Evolutionary conservation across 2,329 filamentous ascomycete genomes (phyloP).

Genomic region (Mollisia scopiformis): DNA sequence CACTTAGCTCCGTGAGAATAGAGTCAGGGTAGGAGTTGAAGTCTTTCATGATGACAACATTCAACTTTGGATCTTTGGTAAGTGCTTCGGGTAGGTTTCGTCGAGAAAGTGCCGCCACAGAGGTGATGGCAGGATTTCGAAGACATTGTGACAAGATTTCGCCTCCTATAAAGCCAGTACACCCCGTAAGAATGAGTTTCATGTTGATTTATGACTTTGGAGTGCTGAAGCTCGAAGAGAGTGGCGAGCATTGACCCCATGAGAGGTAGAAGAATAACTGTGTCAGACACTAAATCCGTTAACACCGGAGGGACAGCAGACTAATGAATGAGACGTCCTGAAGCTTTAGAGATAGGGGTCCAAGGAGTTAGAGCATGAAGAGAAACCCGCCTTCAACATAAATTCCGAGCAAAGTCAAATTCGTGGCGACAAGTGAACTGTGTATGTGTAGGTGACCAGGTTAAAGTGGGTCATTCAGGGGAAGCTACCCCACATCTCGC

Average conservation of each 20-base stretch:
- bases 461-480: background rate
- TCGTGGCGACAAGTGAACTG: too few species aligned
- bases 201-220: slow-evolving; percentile 39
- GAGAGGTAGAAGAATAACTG: background rate
- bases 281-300: background rate
- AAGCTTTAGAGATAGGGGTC: background rate
- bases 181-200: slow-evolving; percentile 62
- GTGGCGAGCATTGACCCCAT: background rate
- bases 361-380: too few species aligned
- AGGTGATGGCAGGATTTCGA: slow-evolving; percentile 50
- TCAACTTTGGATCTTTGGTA: slow-evolving; percentile 50
- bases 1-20: slow-evolving; percentile 29
- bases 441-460: too few species aligned
- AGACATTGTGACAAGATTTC: slow-evolving; percentile 57
- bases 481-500: slow-evolving; percentile 11
- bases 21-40: slow-evolving; percentile 20
- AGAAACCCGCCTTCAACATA: too few species aligned
- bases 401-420: too few species aligned
- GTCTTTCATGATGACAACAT: slow-evolving; percentile 33
- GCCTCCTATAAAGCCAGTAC: slow-evolving; percentile 59
- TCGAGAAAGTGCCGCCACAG: slow-evolving; percentile 53
- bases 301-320: background rate
- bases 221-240: background rate
- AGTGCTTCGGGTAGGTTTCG: slow-evolving; percentile 46
- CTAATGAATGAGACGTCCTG: background rate